Percentiles rank a stretch among this genome's conserved stretches.
Evolutionary conservation across 768 basidiomycete genomes (phyloP).

Genomic region (Sistotremastrum suecicum): DNA sequence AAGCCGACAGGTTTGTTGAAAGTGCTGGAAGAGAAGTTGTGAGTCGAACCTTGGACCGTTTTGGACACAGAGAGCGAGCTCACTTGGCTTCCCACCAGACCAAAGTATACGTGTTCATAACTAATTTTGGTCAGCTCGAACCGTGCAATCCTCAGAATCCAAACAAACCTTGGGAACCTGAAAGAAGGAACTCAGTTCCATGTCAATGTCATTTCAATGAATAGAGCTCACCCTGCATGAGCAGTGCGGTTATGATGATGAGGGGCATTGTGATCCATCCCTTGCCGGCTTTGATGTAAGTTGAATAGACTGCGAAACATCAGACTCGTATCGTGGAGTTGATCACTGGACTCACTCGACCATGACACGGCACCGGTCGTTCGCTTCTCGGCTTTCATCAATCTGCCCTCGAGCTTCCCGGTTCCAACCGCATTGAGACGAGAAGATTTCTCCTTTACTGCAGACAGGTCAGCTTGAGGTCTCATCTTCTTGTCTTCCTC

Average conservation of each 20-base stretch:
- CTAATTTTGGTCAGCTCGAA: conserved; percentile 21
- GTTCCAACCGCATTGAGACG: conserved; percentile 30
- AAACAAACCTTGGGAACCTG: too few species aligned
- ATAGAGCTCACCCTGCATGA: conserved; percentile 36
- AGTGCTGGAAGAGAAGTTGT: conserved; percentile 16
- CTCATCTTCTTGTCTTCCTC: conserved; percentile 18
- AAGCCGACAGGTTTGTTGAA: conserved; percentile 38
- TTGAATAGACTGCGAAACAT: conserved; percentile 35
- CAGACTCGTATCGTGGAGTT: not conserved
- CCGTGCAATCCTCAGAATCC: not conserved
- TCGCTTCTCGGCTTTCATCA: conserved; percentile 52
- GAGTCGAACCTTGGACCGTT: not conserved
- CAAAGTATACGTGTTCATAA: conserved; percentile 51
- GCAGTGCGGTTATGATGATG: conserved; percentile 31
- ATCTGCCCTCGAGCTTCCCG: conserved; percentile 49
- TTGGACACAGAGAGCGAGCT: conserved; percentile 8
- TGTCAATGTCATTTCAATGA: not conserved
- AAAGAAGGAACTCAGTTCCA: not conserved
- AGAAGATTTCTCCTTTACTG: not conserved
- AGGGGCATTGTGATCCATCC: conserved; percentile 36
- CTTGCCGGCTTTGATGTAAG: conserved; percentile 43
- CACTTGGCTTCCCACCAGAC: conserved; percentile 62
- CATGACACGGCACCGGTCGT: conserved; percentile 48
- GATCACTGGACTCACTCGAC: conserved; percentile 20
- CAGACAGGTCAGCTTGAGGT: conserved; percentile 4